phyloP scores from a whole-genome alignment of 2,329 filamentous ascomycete genomes.

The Dactylella cylindrospora region DNA sequence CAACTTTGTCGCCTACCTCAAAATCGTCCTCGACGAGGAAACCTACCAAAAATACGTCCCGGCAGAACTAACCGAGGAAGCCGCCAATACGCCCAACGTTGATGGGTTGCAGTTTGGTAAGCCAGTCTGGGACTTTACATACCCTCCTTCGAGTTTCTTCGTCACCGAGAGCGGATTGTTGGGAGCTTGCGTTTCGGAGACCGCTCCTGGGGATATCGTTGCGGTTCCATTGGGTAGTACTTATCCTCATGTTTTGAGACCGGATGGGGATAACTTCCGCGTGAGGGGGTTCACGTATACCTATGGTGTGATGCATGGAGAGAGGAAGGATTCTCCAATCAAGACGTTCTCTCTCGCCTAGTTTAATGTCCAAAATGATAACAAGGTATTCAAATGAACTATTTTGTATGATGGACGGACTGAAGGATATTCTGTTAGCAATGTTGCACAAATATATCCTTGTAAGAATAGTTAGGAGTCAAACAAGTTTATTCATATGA shows the following conservation, averaged over 20 bases:
- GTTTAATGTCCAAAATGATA: too few relatives aligned
- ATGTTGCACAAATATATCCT: too few relatives aligned
- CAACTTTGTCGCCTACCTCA: conserved; percentile 48
- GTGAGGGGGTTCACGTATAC: conserved; percentile 45
- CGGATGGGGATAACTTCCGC: conserved; percentile 39
- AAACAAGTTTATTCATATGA: too few relatives aligned
- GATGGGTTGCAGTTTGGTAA: conserved; percentile 46
- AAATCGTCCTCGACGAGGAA: conserved; percentile 45
- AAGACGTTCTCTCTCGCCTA: too few relatives aligned
- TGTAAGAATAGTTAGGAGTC: too few relatives aligned
- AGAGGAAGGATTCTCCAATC: conserved; percentile 29
- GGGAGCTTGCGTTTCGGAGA: conserved; percentile 45
- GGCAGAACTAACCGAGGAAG: conserved; percentile 46
- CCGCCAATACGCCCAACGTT: conserved; percentile 28
- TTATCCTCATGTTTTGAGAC: conserved; percentile 44
- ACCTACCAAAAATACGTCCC: conserved; percentile 46
- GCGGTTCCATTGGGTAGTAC: conserved; percentile 44
- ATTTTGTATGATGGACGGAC: too few relatives aligned
- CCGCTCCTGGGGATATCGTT: conserved; percentile 40
- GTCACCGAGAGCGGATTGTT: conserved; percentile 46
- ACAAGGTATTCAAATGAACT: too few relatives aligned
- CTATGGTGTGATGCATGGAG: conserved; percentile 45
- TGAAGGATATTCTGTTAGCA: too few relatives aligned
- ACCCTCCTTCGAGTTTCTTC: conserved; percentile 48
- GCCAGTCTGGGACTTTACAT: conserved; percentile 48